phyloP scores from a whole-genome alignment of 2,329 filamentous ascomycete species.

The Xenoacremonium recifei region DNA sequence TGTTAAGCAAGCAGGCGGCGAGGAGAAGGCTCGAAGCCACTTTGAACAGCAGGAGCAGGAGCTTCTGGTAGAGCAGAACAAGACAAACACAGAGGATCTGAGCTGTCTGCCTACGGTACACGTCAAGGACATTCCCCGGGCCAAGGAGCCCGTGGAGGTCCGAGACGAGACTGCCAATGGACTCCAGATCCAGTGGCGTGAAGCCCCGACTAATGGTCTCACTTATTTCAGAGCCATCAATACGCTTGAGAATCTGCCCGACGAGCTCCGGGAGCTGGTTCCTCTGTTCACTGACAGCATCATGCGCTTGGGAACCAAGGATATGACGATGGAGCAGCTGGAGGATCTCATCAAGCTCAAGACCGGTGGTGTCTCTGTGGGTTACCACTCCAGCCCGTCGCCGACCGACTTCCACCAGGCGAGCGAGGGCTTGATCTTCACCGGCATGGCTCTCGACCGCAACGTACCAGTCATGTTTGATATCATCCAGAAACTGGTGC shows the following conservation, averaged over 20 bases:
- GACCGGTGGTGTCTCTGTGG: constrained; percentile 84
- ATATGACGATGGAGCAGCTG: constrained; percentile 87
- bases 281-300: constrained; percentile 90
- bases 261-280: constrained; percentile 79
- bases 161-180: constrained; percentile 65
- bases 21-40: constrained; percentile 67
- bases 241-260: constrained; percentile 72
- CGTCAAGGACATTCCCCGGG: constrained; percentile 83
- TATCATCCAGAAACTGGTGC: constrained; percentile 73
- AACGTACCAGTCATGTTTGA: constrained; percentile 92
- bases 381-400: constrained; percentile 79
- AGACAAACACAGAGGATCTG: constrained; percentile 79
- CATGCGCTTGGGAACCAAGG: constrained; percentile 87
- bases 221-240: constrained; percentile 95
- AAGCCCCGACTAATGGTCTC: constrained; percentile 90
- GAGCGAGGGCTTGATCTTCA: constrained; percentile 79
- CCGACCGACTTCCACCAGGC: constrained; percentile 69
- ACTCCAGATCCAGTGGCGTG: constrained; percentile 80
- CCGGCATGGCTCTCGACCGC: constrained; percentile 83
- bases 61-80: constrained; percentile 78
- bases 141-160: constrained; percentile 59
- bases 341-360: constrained; percentile 96
- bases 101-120: constrained; percentile 85
- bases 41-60: constrained; percentile 78
- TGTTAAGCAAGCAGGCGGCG: constrained; percentile 65